Evolutionary conservation across 83 land plant genomes (phyloP), one percentile per base, ranked within the genome.

Genomic region (Picea abies): DNA sequence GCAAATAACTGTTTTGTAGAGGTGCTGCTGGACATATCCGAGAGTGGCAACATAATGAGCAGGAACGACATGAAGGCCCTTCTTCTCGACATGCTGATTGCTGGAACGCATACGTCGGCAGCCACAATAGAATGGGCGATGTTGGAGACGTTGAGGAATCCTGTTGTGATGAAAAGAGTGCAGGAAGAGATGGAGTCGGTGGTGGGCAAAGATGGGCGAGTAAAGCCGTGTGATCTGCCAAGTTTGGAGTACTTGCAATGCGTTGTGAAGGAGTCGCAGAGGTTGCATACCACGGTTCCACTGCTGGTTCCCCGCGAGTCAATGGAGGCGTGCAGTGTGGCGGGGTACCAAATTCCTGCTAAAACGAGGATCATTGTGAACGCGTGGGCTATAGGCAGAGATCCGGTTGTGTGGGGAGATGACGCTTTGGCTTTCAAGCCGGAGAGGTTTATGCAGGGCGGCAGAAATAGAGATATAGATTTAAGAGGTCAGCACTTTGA

Each of bases 1-100:
- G 85, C 11, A 3, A 81, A 83, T 14, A 58, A 52, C 29, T 92
- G 90, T 71, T 90, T 92, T 89, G 92, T 92, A 26, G 92, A 88
- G 35, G 89, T 88, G 14, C 66, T 92, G 66, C 83, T 92, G 0
- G 89, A 86, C 14, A 84, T 85, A 72, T 4, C 35, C 7, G 76
- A 15, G 5, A 15, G 32, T 14, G 29, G 86, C 23, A 67, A 86
- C 60, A 88, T 79, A 32, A 86, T 92, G 70, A 29, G 29, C 29
- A 29, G 29, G 29, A 29, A 29, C 29, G 29, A 29, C 29, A 29
- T 29, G 29, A 29, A 86, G 84, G 29, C 29, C 29, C 29, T 29
- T 29, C 29, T 29, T 29, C 29, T 29, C 29, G 29, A 82, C 49
- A 60, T 82, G 12, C 15, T 80, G 81, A 1, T 16, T 25, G 71